phyloP scores from a whole-genome alignment of 1,284 basidiomycete genomes.

The Moesziomyces sp. region DNA sequence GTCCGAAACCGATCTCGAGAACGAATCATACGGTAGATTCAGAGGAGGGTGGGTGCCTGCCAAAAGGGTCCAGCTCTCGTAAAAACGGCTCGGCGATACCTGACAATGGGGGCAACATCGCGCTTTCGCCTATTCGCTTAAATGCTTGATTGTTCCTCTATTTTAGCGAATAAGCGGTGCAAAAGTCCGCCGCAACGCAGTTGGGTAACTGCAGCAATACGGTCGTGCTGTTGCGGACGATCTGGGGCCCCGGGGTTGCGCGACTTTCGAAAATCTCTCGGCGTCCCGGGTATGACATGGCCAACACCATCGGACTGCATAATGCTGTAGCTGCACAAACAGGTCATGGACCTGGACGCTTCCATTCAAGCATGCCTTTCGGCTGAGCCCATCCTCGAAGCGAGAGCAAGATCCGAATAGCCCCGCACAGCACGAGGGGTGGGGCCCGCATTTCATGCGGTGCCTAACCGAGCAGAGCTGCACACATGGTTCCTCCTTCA shows the following conservation, averaged over 20 bases:
- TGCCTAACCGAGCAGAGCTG: not conserved
- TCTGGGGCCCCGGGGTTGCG: too few species aligned
- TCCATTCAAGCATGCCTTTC: not conserved
- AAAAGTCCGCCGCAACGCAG: not conserved
- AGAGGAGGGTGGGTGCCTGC: not conserved
- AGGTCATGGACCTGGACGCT: not conserved
- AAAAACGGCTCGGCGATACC: not conserved
- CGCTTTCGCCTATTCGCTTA: not conserved
- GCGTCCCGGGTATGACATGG: not conserved
- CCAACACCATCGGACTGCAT: not conserved
- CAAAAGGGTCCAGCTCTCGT: not conserved
- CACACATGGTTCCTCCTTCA: not conserved
- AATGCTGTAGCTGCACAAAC: not conserved
- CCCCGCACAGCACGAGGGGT: not conserved
- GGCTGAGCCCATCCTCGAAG: not conserved
- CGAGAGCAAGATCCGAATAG: not conserved
- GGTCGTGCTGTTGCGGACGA: not conserved
- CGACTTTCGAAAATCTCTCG: not conserved
- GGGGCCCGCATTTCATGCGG: not conserved
- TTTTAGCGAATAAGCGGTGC: not conserved
- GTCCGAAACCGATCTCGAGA: not conserved
- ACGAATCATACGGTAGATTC: not conserved
- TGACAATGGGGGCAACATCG: not conserved
- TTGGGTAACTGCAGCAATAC: not conserved
- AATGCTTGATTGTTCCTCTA: not conserved